Percentiles rank a stretch among this genome's conserved stretches.
phyloP scores from a whole-genome alignment of 352 stramenopile genomes.

The Globisporangium perplexum region DNA sequence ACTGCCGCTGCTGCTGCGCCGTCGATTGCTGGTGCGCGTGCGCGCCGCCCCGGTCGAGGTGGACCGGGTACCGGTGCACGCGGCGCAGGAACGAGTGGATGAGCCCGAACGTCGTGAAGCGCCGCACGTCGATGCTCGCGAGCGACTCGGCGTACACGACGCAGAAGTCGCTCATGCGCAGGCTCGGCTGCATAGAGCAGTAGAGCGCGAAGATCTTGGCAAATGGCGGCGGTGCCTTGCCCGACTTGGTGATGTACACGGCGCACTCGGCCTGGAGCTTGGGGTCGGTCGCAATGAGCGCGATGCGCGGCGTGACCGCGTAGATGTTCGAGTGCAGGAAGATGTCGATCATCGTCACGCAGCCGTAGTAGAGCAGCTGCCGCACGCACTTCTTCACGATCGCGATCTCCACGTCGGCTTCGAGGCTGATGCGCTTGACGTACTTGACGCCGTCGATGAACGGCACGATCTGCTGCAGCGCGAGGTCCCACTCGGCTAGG shows the following conservation, averaged over 20 bases:
- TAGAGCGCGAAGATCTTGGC: conserved; percentile 84
- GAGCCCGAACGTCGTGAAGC: conserved; percentile 86
- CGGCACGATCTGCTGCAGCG: conserved; percentile 85
- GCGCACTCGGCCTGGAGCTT: conserved; percentile 73
- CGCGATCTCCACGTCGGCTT: conserved; percentile 82
- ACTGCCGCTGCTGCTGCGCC: conserved; percentile 19
- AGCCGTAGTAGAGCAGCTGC: conserved; percentile 87
- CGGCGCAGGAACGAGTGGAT: conserved; percentile 82
- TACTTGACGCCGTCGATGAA: conserved; percentile 90
- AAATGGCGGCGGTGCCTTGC: conserved; percentile 48
- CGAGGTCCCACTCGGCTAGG: conserved; percentile 85
- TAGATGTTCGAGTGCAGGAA: conserved; percentile 91
- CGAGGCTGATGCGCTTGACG: conserved; percentile 85
- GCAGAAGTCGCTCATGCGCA: conserved; percentile 81
- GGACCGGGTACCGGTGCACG: conserved; percentile 83
- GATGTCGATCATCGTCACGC: conserved; percentile 88
- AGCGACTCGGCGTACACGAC: conserved; percentile 72
- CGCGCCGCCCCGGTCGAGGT: conserved; percentile 31
- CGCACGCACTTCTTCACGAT: conserved; percentile 87
- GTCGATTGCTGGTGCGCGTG: conserved; percentile 8
- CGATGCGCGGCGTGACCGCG: conserved; percentile 59
- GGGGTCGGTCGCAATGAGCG: conserved; percentile 42
- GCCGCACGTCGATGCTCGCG: conserved; percentile 61
- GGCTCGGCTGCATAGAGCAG: conserved; percentile 77
- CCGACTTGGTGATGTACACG: conserved; percentile 74